Percentiles rank a stretch among this genome's conserved stretches.
Conservation (phyloP, 306 rosid species). For the Vigna mungo region DNA sequence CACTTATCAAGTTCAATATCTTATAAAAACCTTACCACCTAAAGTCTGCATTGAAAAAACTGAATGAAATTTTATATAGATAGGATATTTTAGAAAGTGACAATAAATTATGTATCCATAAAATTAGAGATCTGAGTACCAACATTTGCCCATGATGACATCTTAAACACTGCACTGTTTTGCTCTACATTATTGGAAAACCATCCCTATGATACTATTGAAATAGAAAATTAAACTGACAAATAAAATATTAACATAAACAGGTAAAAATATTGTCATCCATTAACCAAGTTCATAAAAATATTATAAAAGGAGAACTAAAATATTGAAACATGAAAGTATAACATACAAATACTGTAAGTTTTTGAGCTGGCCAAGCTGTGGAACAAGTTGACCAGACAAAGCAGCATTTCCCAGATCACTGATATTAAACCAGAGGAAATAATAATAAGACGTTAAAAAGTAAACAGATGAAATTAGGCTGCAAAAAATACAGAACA, state of each 20-base stretch:
- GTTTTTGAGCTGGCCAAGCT: conserved; percentile 95
- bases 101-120: neutral
- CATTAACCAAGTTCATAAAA: neutral
- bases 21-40: neutral
- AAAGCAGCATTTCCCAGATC: conserved; percentile 97
- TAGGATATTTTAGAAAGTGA: neutral
- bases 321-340: conserved; percentile 36
- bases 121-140: neutral
- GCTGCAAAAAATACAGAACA: conserved; percentile 22
- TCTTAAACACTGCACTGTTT: neutral
- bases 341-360: conserved; percentile 90
- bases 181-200: neutral
- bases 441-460: conserved; percentile 33
- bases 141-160: neutral
- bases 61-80: neutral
- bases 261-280: neutral
- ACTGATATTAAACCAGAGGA: conserved; percentile 52
- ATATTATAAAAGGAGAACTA: neutral
- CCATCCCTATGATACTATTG: neutral
- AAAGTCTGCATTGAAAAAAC: neutral
- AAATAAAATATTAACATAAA: conserved; percentile 9
- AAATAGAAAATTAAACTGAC: neutral
- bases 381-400: conserved; percentile 95
- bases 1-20: neutral
- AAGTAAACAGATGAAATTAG: neutral